These are phyloP conservation scores for Picea mariana DNA, from an alignment of 83 land plant genomes.

Conservation along the genomic window DNA sequence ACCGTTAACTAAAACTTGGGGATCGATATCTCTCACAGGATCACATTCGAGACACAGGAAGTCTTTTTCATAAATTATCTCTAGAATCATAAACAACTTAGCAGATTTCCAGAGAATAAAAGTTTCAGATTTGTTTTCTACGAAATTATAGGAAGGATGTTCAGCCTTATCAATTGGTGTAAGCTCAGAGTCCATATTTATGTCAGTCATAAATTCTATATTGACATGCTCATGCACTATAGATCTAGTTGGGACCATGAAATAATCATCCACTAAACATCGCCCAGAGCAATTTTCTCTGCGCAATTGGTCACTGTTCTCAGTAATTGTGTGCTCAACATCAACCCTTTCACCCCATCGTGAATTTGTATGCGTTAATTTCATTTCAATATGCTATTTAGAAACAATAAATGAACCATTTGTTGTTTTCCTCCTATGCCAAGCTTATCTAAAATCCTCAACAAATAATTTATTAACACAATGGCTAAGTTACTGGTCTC, in stretches of 20 bases:
- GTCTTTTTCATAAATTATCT: neutral
- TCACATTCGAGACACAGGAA: neutral
- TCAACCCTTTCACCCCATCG: neutral
- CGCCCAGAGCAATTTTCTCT: too few relatives aligned
- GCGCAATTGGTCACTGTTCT: neutral
- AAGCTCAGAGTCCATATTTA: too few relatives aligned
- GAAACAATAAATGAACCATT: neutral
- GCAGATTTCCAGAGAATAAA: neutral
- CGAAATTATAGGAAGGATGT: neutral
- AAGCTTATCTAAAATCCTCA: neutral
- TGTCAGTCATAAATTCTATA: too few relatives aligned
- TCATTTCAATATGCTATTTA: neutral
- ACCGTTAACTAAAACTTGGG: neutral
- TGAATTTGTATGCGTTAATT: neutral
- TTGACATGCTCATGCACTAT: too few relatives aligned
- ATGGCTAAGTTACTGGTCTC: neutral
- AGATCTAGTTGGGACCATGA: too few relatives aligned
- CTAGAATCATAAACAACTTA: too few relatives aligned
- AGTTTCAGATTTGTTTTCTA: too few relatives aligned
- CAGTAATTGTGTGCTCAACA: neutral
- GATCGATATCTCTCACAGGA: neutral
- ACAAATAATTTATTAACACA: neutral
- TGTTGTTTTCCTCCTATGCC: neutral
- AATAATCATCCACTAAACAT: too few relatives aligned
- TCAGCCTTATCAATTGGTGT: neutral